Evolutionary conservation across 2,329 filamentous ascomycete species (phyloP).

Genomic region (Aspergillus ochraceus): DNA sequence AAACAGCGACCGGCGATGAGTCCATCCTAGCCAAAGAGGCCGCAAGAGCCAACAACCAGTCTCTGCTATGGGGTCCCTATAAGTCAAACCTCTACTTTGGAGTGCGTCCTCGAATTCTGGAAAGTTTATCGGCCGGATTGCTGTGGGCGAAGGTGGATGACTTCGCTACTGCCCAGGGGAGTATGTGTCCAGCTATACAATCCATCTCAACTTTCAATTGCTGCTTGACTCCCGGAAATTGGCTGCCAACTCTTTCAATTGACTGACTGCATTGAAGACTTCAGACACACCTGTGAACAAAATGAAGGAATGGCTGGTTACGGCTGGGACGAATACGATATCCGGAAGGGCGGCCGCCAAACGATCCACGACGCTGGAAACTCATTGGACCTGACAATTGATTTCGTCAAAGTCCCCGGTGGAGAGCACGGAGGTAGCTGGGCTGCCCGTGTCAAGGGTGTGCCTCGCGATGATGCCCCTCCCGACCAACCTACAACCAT

Average conservation of each 20-base stretch:
- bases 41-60: constrained; percentile 66
- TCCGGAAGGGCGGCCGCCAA: constrained; percentile 80
- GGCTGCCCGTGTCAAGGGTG: constrained; percentile 84
- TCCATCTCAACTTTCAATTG: neutral
- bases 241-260: neutral
- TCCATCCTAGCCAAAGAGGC: constrained; percentile 41
- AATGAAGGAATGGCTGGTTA: constrained; percentile 92
- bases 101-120: constrained; percentile 75
- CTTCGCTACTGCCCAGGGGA: constrained; percentile 71
- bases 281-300: constrained; percentile 95
- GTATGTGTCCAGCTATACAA: constrained; percentile 54
- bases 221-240: neutral
- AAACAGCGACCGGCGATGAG: constrained; percentile 31
- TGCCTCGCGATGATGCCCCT: constrained; percentile 68
- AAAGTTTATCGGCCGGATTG: constrained; percentile 77
- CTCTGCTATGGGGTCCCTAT: constrained; percentile 94
- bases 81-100: constrained; percentile 94
- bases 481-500: constrained; percentile 71
- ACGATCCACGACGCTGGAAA: constrained; percentile 89
- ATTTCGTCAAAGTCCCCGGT: constrained; percentile 89
- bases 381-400: constrained; percentile 83
- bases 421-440: constrained; percentile 85
- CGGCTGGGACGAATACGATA: constrained; percentile 97
- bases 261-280: constrained; percentile 56
- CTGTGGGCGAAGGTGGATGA: constrained; percentile 87